phyloP scores from a whole-genome alignment of 768 basidiomycete species.

The Lactarius pseudohatsudake region DNA sequence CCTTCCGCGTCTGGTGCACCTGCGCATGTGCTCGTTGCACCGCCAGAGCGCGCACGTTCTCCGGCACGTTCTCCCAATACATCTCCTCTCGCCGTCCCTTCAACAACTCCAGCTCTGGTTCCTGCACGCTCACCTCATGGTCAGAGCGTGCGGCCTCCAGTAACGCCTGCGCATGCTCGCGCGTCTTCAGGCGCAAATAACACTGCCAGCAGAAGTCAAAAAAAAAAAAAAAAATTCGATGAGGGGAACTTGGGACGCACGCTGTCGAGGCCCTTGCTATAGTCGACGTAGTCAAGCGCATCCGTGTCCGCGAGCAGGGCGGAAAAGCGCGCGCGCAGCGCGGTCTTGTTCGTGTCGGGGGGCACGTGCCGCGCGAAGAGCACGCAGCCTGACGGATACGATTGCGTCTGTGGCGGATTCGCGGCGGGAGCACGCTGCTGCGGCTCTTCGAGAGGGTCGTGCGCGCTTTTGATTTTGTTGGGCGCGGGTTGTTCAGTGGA shows the following conservation, averaged over 20 bases:
- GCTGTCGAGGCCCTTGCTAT: slow-evolving; percentile 70
- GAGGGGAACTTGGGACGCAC: slow-evolving; percentile 40
- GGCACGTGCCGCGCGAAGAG: slow-evolving; percentile 71
- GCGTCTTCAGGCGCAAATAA: slow-evolving; percentile 63
- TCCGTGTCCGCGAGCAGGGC: slow-evolving; percentile 39
- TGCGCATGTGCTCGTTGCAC: slow-evolving; percentile 44
- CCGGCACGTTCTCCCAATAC: slow-evolving; percentile 81
- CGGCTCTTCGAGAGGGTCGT: background rate
- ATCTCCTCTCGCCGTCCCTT: slow-evolving; percentile 62
- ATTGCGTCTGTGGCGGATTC: background rate
- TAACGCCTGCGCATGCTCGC: slow-evolving; percentile 46
- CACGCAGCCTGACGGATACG: slow-evolving; percentile 60
- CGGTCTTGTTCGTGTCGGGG: slow-evolving; percentile 78
- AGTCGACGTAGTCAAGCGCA: slow-evolving; percentile 77
- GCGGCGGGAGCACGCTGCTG: background rate
- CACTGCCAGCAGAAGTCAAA: slow-evolving; percentile 48
- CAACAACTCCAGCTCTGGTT: slow-evolving; percentile 51
- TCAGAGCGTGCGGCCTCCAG: slow-evolving; percentile 43
- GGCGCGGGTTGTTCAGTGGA: background rate
- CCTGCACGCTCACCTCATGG: slow-evolving; percentile 9
- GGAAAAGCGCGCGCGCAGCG: slow-evolving; percentile 59
- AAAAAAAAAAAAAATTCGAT: background rate
- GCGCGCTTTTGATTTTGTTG: background rate
- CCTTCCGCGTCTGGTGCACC: background rate
- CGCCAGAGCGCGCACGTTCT: slow-evolving; percentile 64